A percentile compares a stretch with the other conserved stretches of the same genome.
These are phyloP conservation scores for Melaleuca alternifolia DNA, from an alignment of 345 rosid genomes.

Conservation along the genomic window DNA sequence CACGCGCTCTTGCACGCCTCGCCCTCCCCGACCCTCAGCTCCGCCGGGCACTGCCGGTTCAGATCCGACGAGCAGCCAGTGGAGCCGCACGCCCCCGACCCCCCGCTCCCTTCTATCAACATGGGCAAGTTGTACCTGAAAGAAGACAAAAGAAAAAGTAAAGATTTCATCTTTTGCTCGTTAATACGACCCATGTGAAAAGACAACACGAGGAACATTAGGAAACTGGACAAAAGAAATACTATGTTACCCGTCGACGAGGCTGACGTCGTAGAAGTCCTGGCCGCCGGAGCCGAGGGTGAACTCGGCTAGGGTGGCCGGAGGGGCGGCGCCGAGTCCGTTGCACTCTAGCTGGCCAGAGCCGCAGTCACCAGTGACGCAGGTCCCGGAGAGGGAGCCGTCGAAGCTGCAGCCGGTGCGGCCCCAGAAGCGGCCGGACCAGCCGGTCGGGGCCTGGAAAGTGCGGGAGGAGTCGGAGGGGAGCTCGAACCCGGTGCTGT, in stretches of 20 bases:
- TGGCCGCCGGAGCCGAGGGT: constrained; percentile 69
- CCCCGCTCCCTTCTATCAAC: constrained; percentile 67
- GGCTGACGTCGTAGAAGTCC: constrained; percentile 91
- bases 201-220: background rate
- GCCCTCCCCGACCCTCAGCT: constrained; percentile 53
- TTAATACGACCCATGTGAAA: background rate
- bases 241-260: constrained; percentile 62
- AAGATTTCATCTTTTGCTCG: background rate
- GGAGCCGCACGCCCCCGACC: constrained; percentile 64
- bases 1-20: constrained; percentile 93
- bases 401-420: constrained; percentile 24
- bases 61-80: constrained; percentile 77
- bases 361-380: constrained; percentile 68
- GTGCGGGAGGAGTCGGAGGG: constrained; percentile 13
- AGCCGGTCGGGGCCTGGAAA: constrained; percentile 25
- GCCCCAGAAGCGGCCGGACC: constrained; percentile 39
- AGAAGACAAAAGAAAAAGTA: background rate
- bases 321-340: constrained; percentile 77
- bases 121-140: constrained; percentile 55
- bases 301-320: constrained; percentile 82
- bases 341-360: constrained; percentile 54
- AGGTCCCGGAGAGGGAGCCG: constrained; percentile 41
- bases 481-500: constrained; percentile 27
- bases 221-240: background rate
- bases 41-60: constrained; percentile 71